These are phyloP conservation scores for Pseudogymnoascus sp. DNA, from an alignment of 2,329 filamentous ascomycete genomes.

Conservation along the genomic window DNA sequence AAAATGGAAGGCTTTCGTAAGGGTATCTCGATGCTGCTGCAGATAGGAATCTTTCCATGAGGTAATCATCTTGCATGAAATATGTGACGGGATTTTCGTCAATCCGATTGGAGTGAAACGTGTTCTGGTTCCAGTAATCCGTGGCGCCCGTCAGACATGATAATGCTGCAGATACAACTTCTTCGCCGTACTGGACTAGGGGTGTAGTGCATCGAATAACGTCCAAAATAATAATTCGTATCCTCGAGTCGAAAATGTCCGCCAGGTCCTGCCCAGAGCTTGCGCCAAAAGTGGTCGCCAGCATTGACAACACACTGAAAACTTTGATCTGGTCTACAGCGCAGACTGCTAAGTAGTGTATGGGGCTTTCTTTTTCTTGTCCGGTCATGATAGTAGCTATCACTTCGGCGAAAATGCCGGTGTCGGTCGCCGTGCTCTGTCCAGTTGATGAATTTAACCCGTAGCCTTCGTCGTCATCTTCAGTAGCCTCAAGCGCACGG, in stretches of 20 bases:
- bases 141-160: conserved; percentile 24
- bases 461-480: conserved; percentile 11
- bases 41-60: conserved; percentile 40
- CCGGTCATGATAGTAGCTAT: conserved; percentile 35
- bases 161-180: conserved; percentile 28
- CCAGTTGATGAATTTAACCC: conserved; percentile 14
- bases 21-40: conserved; percentile 73
- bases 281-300: conserved; percentile 37
- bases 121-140: conserved; percentile 22
- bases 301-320: conserved; percentile 39
- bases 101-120: not conserved
- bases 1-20: conserved; percentile 73
- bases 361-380: conserved; percentile 33
- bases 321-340: conserved; percentile 40
- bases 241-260: conserved; percentile 19
- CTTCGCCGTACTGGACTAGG: conserved; percentile 29
- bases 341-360: conserved; percentile 38
- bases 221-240: conserved; percentile 30
- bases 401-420: conserved; percentile 37
- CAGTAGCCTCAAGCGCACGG: not conserved
- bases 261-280: conserved; percentile 31
- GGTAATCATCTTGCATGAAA: conserved; percentile 43
- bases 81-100: conserved; percentile 33
- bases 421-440: conserved; percentile 5
- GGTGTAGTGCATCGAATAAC: conserved; percentile 26